Base-by-base conservation (phyloP, 2,329 filamentous ascomycete genomes). In the Epichloe uncinata region DNA sequence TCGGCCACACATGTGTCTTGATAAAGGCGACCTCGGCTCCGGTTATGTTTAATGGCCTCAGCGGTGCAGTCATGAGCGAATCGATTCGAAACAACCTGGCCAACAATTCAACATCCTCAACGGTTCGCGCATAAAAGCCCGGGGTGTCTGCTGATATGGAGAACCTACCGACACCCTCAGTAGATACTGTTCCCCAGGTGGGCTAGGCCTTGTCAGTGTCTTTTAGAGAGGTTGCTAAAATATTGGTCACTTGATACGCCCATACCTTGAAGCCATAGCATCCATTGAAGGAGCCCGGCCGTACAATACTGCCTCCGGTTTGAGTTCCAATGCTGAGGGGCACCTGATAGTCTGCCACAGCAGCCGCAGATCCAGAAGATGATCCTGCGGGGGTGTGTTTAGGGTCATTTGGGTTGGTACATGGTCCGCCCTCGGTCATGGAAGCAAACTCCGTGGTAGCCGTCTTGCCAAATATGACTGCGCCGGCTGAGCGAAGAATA, bases 331-430 rank as follows among this genome's bases (percentile, higher is more conserved):
- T 64, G 0, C 67, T 73, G 11, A 85, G 57, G 0, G 81, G 78
- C 0, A 73, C 74, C 54, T 85, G 82, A 48, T 75, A 74, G 54
- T 85, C 82, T 6, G 69, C 81, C 0, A 86, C 81, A 0, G 79
- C 81, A 0, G 82, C 81, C 0, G 71, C 82, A 0, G 81, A 84
- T 0, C 83, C 82, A 0, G 80, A 79, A 0, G 80, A 84, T 0
- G 81, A 85, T 43, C 82, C 82, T 1, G 82, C 82, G 0, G 82
- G 82, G 0, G 82, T 85, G 4, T 84, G 73, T 0, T 70, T 72
- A 2, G 67, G 61, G 60, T 86, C 81, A 55, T 87, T 86, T 0
- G 82, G 79, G 58, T 86, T 86, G 47, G 69, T 81, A 48, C 69
- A 69, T 1, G 74, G 69, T 0, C 79, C 78, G 0, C 79, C 79